Conservation (phyloP, 2,329 filamentous ascomycete genomes). For the Coniochaeta hoffmannii region DNA sequence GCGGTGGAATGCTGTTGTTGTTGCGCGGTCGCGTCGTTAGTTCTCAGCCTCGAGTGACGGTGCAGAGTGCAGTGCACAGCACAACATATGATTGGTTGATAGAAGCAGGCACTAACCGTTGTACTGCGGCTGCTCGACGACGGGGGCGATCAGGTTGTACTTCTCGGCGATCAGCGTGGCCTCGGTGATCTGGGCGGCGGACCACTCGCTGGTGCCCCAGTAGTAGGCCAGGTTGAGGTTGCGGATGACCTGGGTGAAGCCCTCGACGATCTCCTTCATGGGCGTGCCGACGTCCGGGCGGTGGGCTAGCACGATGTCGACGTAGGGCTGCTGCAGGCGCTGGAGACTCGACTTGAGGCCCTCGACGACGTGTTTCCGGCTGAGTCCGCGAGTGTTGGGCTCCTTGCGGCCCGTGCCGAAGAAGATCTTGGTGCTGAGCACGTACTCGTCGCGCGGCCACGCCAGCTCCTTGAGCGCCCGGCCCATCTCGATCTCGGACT, state of each 20-base stretch:
- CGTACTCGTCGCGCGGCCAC: constrained; percentile 46
- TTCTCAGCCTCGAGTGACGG: too few relatives aligned
- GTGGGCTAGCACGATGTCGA: constrained; percentile 57
- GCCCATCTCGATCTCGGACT: constrained; percentile 44
- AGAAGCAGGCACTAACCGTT: constrained; percentile 27
- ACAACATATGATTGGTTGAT: too few relatives aligned
- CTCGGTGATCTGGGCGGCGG: constrained; percentile 50
- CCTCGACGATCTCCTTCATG: constrained; percentile 54
- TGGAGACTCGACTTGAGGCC: constrained; percentile 49
- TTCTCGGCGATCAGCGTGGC: constrained; percentile 45
- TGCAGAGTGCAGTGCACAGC: too few relatives aligned
- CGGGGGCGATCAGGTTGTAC: constrained; percentile 50
- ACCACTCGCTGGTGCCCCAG: constrained; percentile 58
- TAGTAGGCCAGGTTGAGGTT: constrained; percentile 55
- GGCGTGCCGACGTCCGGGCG: constrained; percentile 48
- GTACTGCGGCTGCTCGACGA: constrained; percentile 45
- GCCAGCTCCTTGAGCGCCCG: constrained; percentile 41
- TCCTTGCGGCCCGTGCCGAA: constrained; percentile 49
- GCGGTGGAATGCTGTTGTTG: constrained; percentile 44
- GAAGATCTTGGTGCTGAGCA: constrained; percentile 43
- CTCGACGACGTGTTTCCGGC: constrained; percentile 44
- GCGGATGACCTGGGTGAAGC: constrained; percentile 34
- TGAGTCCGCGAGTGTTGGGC: constrained; percentile 44
- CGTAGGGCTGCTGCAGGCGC: constrained; percentile 55
- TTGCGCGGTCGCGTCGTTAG: too few relatives aligned